Evolutionary conservation across 495 filamentous ascomycete genomes (phyloP).

Genomic region (Xylaria palmicola): DNA sequence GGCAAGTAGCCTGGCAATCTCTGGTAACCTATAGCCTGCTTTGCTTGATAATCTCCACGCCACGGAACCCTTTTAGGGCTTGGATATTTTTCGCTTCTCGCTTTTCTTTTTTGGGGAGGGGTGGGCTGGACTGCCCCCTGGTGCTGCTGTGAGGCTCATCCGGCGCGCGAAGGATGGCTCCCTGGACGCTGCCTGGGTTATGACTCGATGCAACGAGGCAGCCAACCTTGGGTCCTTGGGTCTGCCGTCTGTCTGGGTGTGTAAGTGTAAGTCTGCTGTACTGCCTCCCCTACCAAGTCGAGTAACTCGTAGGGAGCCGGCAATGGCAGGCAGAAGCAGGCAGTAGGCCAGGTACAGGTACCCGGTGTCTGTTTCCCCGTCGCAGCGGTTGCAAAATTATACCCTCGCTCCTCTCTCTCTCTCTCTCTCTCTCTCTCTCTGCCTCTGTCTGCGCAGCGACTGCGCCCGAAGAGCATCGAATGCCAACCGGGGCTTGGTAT

Average conservation of each 20-base stretch:
- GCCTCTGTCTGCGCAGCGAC: constrained; percentile 26
- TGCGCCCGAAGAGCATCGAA: constrained; percentile 8
- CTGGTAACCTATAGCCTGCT: not conserved
- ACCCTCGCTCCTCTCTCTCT: too few species aligned
- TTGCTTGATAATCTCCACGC: constrained; percentile 14
- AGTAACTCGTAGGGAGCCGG: not conserved
- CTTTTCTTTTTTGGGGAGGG: constrained; percentile 14
- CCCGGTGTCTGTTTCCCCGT: too few species aligned
- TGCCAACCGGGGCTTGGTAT: constrained; percentile 7
- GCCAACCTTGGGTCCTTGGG: constrained; percentile 7
- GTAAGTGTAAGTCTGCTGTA: too few species aligned
- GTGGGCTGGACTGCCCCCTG: constrained; percentile 25
- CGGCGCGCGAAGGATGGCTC: constrained; percentile 22
- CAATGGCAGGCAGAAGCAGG: constrained; percentile 6
- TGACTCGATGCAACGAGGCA: constrained; percentile 32
- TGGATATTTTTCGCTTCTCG: constrained; percentile 1
- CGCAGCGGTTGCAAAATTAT: too few species aligned
- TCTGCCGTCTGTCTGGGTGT: constrained; percentile 17
- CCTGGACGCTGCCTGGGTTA: constrained; percentile 28
- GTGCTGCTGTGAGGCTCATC: constrained; percentile 28
- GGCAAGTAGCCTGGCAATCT: too few species aligned
- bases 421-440: too few species aligned
- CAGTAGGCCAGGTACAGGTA: constrained; percentile 21
- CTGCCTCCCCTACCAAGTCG: too few species aligned
- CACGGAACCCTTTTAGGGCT: constrained; percentile 16